Percentiles rank a stretch among this genome's conserved stretches.
These are phyloP conservation scores for Kodamaea plutei DNA, from an alignment of 1,139 yeast genomes.

Conservation along the genomic window DNA sequence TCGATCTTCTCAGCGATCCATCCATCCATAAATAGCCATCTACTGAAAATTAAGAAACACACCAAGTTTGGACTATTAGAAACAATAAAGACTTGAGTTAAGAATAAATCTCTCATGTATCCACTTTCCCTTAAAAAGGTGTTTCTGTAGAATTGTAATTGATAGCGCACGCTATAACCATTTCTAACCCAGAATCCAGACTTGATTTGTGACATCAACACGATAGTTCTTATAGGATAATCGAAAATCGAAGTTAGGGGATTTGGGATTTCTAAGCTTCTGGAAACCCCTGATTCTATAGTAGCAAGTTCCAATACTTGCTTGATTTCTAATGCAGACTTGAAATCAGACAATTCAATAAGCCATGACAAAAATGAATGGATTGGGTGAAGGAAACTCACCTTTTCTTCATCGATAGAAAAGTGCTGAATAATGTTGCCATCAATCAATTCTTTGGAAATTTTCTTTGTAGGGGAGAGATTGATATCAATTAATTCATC, in stretches of 20 bases:
- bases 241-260: conserved; percentile 50
- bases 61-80: conserved; percentile 55
- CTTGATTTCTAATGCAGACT: conserved; percentile 20
- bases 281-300: conserved; percentile 10
- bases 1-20: conserved; percentile 23
- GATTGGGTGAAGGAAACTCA: conserved; percentile 77
- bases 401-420: conserved; percentile 36
- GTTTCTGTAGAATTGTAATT: conserved; percentile 73
- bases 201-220: conserved; percentile 51
- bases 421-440: conserved; percentile 22
- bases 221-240: conserved; percentile 71
- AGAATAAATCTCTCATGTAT: conserved; percentile 67
- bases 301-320: conserved; percentile 12
- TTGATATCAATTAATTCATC: conserved; percentile 31
- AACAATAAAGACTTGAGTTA: conserved; percentile 64
- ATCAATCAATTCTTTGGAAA: conserved; percentile 21
- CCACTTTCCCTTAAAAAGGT: conserved; percentile 85
- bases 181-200: conserved; percentile 61
- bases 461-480: conserved; percentile 13
- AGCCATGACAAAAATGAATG: conserved; percentile 73
- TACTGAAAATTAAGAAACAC: conserved; percentile 54
- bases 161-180: conserved; percentile 67
- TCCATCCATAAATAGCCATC: conserved; percentile 67
- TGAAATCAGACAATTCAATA: conserved; percentile 48
- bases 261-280: conserved; percentile 16